Conservation (phyloP, 2,329 filamentous ascomycete genomes). For the Didymellaceae sp. region DNA sequence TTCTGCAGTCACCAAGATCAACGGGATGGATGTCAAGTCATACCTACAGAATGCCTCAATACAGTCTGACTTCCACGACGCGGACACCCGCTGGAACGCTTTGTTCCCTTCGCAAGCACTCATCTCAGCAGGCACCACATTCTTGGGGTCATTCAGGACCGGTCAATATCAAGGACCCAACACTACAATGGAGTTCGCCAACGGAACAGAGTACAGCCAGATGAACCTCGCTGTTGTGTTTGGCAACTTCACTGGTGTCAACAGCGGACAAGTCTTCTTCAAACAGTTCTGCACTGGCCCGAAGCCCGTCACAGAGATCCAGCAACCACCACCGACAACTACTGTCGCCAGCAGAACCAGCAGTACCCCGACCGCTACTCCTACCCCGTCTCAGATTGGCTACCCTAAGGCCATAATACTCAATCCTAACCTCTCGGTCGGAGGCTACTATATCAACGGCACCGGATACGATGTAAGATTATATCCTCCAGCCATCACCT, state of each 20-base stretch:
- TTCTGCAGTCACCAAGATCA: constrained; percentile 48
- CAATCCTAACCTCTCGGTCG: constrained; percentile 46
- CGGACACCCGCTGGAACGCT: constrained; percentile 51
- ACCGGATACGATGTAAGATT: constrained; percentile 47
- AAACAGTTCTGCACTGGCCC: constrained; percentile 47
- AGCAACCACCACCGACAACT: constrained; percentile 16
- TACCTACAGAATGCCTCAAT: constrained; percentile 45
- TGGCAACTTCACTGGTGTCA: constrained; percentile 44
- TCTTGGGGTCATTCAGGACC: constrained; percentile 39
- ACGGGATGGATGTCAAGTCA: constrained; percentile 42
- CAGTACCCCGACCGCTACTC: constrained; percentile 23
- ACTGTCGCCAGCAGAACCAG: constrained; percentile 23
- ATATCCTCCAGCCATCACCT: constrained; percentile 37
- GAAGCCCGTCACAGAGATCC: constrained; percentile 18
- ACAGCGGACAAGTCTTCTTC: constrained; percentile 51
- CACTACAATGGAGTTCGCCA: constrained; percentile 45
- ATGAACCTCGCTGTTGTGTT: constrained; percentile 43
- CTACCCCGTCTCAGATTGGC: constrained; percentile 39
- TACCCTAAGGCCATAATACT: constrained; percentile 51
- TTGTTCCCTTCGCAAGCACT: constrained; percentile 47
- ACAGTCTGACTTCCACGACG: constrained; percentile 46
- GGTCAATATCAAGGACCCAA: constrained; percentile 43
- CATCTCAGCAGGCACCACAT: constrained; percentile 36
- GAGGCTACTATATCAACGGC: constrained; percentile 55
- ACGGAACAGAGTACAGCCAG: constrained; percentile 42